Evolutionary conservation across 192 early-diverging fungal species (phyloP).

Genomic region (Neocallimastix lanati): DNA sequence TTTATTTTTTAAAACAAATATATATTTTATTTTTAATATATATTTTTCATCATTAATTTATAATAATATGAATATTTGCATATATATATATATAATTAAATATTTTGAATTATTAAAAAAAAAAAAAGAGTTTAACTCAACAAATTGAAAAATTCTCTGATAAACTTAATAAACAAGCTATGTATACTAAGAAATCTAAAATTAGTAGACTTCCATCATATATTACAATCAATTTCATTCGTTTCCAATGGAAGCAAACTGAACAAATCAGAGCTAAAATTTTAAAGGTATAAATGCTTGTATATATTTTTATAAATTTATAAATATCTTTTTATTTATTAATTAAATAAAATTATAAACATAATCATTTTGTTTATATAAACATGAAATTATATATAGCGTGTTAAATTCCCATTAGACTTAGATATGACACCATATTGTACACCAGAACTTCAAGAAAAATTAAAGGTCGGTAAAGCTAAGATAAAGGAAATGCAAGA

Average conservation of each 20-base stretch:
- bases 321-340: too few species aligned
- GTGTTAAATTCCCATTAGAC: constrained; percentile 85
- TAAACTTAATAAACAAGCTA: constrained; percentile 55
- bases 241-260: constrained; percentile 85
- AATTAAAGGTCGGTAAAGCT: constrained; percentile 30
- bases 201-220: constrained; percentile 77
- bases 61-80: too few species aligned
- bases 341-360: too few species aligned
- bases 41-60: too few species aligned
- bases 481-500: constrained; percentile 58
- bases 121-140: constrained; percentile 47
- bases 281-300: constrained; percentile 54
- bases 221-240: constrained; percentile 68
- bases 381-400: too few species aligned
- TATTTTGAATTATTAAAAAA: too few species aligned
- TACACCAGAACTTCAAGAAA: constrained; percentile 59
- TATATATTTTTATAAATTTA: too few species aligned
- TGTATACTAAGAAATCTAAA: constrained; percentile 52
- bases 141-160: constrained; percentile 78
- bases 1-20: too few species aligned
- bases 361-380: too few species aligned
- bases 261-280: constrained; percentile 77
- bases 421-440: constrained; percentile 72
- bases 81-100: too few species aligned
- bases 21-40: too few species aligned